Conservation (phyloP, 225 moss, liverwort and hornwort species). For the Pseudoscleropodium purum region DNA sequence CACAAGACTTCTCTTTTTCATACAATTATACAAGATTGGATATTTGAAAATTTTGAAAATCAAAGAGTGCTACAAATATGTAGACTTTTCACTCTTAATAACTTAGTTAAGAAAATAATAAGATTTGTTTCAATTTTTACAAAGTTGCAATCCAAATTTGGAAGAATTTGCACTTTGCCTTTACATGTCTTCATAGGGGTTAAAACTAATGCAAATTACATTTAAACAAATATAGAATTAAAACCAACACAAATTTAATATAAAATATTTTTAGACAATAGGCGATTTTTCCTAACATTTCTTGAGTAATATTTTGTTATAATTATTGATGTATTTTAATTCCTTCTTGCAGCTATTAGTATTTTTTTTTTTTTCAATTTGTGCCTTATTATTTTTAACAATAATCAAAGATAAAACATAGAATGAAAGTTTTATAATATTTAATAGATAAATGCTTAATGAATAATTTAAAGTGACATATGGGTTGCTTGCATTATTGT, state of each 20-base stretch:
- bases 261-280: background rate
- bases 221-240: background rate
- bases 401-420: background rate
- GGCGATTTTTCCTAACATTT: accelerated
- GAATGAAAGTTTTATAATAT: background rate
- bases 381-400: too few species aligned
- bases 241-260: background rate
- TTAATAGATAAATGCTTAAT: background rate
- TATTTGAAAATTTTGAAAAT: background rate
- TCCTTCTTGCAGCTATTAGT: background rate
- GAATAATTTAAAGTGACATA: background rate
- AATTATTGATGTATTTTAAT: too few species aligned
- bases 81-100: background rate
- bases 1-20: too few species aligned
- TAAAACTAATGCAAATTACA: background rate
- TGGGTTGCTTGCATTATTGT: background rate
- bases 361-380: background rate
- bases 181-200: too few species aligned
- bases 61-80: background rate
- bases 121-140: background rate
- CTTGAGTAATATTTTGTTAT: too few species aligned
- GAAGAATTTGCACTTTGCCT: background rate
- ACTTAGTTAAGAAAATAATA: too few species aligned
- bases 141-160: background rate
- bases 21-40: background rate